Evolutionary conservation across 1,139 yeast species (phyloP).

Genomic region (Eremothecium gossypii): DNA sequence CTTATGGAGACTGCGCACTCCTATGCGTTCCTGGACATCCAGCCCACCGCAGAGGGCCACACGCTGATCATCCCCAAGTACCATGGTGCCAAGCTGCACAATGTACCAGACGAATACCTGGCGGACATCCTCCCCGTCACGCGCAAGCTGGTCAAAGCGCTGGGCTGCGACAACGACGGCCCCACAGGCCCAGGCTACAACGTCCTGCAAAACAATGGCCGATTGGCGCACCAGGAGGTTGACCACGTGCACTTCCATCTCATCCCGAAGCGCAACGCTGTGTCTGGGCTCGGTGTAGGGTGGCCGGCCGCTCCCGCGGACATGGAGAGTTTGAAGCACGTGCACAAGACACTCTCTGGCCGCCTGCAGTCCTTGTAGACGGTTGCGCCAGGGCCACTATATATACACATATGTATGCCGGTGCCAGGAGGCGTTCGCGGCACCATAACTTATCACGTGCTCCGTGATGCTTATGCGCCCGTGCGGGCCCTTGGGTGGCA

Average conservation of each 20-base stretch:
- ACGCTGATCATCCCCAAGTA: slow-evolving; percentile 80
- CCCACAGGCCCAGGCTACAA: slow-evolving; percentile 80
- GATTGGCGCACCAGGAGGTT: slow-evolving; percentile 88
- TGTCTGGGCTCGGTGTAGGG: slow-evolving; percentile 72
- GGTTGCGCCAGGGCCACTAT: neutral
- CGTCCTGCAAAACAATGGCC: slow-evolving; percentile 82
- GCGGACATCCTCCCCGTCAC: slow-evolving; percentile 80
- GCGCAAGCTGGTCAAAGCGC: slow-evolving; percentile 68
- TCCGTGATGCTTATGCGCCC: neutral
- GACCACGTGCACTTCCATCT: slow-evolving; percentile 95
- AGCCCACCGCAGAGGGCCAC: slow-evolving; percentile 85
- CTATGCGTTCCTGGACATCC: slow-evolving; percentile 83
- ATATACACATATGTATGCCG: neutral
- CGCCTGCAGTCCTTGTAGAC: slow-evolving; percentile 27
- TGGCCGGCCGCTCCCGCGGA: slow-evolving; percentile 87
- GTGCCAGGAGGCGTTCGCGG: neutral
- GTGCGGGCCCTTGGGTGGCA: slow-evolving; percentile 3
- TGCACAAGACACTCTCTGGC: slow-evolving; percentile 51
- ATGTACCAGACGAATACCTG: slow-evolving; percentile 82
- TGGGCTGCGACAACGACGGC: slow-evolving; percentile 50
- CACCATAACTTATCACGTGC: neutral
- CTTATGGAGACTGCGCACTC: slow-evolving; percentile 71
- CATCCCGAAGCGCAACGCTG: slow-evolving; percentile 71
- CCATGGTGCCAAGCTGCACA: slow-evolving; percentile 88
- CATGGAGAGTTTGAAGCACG: slow-evolving; percentile 55